phyloP scores from a whole-genome alignment of 257 asterid genomes.

The Solanum bukasovii region DNA sequence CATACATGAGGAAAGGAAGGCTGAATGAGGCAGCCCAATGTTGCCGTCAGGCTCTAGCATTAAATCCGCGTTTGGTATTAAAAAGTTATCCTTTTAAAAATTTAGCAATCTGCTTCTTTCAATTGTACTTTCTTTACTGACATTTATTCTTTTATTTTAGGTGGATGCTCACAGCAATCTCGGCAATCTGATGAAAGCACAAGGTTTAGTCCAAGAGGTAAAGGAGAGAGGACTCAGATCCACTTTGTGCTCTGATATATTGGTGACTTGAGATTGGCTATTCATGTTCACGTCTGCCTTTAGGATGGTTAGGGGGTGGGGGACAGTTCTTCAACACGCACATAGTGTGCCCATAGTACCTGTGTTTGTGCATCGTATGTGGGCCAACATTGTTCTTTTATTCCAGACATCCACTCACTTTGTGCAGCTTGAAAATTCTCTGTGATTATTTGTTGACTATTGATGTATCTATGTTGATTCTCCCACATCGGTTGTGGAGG shows the following conservation, averaged over 20 bases:
- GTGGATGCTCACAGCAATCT: constrained; percentile 99
- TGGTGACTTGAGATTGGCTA: background rate
- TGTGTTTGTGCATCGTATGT: background rate
- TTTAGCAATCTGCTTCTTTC: background rate
- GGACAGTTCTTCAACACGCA: background rate
- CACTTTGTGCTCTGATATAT: background rate
- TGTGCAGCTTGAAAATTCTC: background rate
- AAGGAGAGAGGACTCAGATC: background rate
- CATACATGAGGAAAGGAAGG: constrained; percentile 95
- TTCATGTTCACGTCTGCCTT: background rate
- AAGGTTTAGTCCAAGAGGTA: constrained; percentile 93
- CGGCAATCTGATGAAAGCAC: constrained; percentile 98
- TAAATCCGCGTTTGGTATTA: constrained; percentile 78
- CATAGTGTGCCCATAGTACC: background rate
- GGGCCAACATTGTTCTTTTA: background rate
- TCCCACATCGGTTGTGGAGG: background rate
- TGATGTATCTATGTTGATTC: background rate
- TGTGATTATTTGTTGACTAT: background rate
- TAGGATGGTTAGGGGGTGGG: background rate
- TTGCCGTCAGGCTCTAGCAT: constrained; percentile 97
- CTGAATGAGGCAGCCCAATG: constrained; percentile 93
- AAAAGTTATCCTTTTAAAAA: background rate
- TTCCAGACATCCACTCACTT: background rate
- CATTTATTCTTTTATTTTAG: constrained; percentile 34
- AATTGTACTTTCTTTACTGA: constrained; percentile 2